Conservation (phyloP, 2,329 filamentous ascomycete species). For the Trichoderma endophyticum region DNA sequence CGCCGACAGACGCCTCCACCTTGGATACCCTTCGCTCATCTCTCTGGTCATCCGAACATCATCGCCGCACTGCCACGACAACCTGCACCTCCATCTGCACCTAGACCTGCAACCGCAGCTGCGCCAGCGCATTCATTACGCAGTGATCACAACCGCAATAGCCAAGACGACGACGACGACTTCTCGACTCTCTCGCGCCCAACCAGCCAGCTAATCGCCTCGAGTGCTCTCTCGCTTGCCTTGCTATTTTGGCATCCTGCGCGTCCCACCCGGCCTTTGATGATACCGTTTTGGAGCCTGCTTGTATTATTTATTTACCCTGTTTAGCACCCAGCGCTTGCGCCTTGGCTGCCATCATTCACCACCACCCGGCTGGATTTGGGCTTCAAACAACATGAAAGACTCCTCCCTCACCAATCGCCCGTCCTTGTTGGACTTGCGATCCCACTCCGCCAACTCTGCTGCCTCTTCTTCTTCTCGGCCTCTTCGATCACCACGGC, state of each 20-base stretch:
- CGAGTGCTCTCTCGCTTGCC: background rate
- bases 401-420: slow-evolving; percentile 48
- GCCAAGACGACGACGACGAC: background rate
- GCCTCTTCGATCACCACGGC: slow-evolving; percentile 67
- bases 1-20: slow-evolving; percentile 1
- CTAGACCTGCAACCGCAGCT: background rate
- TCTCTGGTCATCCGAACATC: slow-evolving; percentile 3
- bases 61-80: slow-evolving; percentile 12
- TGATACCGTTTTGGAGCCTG: background rate
- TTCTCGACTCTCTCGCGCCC: background rate
- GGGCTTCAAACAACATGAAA: slow-evolving; percentile 7
- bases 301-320: slow-evolving; percentile 12
- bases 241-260: background rate
- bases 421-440: slow-evolving; percentile 58
- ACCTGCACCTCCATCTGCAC: slow-evolving; percentile 1
- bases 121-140: slow-evolving; percentile 1
- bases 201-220: background rate
- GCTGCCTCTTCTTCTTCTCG: slow-evolving; percentile 42
- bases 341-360: slow-evolving; percentile 5
- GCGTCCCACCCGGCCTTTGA: slow-evolving; percentile 1
- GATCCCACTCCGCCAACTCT: slow-evolving; percentile 55
- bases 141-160: background rate
- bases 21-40: background rate
- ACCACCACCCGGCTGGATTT: slow-evolving; percentile 1
- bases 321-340: slow-evolving; percentile 14